Evolutionary conservation across 1,139 yeast genomes (phyloP), one percentile per base, ranked within the genome.

Genomic region (Taiozyma sp.): DNA sequence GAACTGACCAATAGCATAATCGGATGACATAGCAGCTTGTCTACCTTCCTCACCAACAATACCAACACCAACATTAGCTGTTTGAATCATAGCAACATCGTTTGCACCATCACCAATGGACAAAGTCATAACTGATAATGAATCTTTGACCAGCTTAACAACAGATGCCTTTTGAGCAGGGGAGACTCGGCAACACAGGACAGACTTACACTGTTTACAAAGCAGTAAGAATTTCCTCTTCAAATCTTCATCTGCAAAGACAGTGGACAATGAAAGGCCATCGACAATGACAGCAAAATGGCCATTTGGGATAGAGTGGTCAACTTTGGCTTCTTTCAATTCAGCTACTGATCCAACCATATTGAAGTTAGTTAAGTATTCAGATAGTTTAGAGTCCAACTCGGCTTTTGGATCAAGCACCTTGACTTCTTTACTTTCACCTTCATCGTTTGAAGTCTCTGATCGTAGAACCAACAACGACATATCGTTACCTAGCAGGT

Each of bases 81-180:
- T 93, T 68, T 93, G 98, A 59, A 93, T 93, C 99, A 93, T 93
- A 2, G 98, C 96, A 54, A 93, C 99, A 71, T 93, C 99, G 67
- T 93, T 93, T 41, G 98, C 96, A 54, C 99, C 99, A 69, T 93
- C 99, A 58, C 99, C 99, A 67, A 93, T 88, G 2, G 98, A 95
- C 56, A 93, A 74, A 1, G 97, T 88, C 87, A 87, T 87, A 45
- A 88, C 96, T 56, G 82, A 87, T 56, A 93, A 75, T 6, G 91
- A 82, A 38, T 82, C 80, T 65, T 87, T 87, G 28, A 93, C 98
- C 73, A 92, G 74, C 62, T 84, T 83, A 14, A 92, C 98, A 43
- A 93, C 97, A 12, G 90, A 83, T 8, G 99, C 99, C 70, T 93
- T 93, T 68, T 93, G 99, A 44, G 97, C 89, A 1, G 99, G 99